Conservation (phyloP, 1,284 basidiomycete genomes). For the Puccinia horiana region DNA sequence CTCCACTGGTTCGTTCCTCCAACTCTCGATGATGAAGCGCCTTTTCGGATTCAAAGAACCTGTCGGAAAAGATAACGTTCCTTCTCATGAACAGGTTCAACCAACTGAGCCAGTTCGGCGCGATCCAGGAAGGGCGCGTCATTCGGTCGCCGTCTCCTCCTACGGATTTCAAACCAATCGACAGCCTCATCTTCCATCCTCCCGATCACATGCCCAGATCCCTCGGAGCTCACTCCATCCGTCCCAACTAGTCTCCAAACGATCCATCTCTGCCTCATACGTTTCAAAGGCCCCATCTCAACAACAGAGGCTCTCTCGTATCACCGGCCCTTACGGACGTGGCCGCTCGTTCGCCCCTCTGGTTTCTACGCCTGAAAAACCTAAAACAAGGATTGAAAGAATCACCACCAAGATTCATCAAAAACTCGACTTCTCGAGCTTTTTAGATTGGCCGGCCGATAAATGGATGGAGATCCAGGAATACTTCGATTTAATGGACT, state of each 20-base stretch:
- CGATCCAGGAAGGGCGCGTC: conserved; percentile 12
- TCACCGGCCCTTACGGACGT: conserved; percentile 1
- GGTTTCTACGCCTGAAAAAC: conserved; percentile 33
- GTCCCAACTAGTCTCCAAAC: not conserved
- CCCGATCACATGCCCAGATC: conserved; percentile 14
- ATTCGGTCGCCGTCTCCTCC: conserved; percentile 34
- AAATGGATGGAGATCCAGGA: conserved; percentile 45
- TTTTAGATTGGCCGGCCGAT: conserved; percentile 29
- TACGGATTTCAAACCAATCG: conserved; percentile 3
- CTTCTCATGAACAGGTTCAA: not conserved
- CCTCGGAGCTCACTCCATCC: not conserved
- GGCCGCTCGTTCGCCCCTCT: conserved; percentile 27
- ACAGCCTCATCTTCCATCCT: conserved; percentile 1
- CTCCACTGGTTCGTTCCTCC: not conserved
- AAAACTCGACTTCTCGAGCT: conserved; percentile 21
- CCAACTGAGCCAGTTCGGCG: not conserved
- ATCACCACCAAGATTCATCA: not conserved
- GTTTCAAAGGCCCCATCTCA: not conserved
- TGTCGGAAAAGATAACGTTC: not conserved
- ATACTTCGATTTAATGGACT: conserved; percentile 33
- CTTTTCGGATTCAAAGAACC: not conserved
- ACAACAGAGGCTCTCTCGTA: not conserved
- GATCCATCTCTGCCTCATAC: conserved; percentile 45
- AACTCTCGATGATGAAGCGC: not conserved
- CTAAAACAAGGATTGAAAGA: conserved; percentile 10